Conservation (phyloP, 1,284 basidiomycete species). For the Cryptococcus amylolentus region DNA sequence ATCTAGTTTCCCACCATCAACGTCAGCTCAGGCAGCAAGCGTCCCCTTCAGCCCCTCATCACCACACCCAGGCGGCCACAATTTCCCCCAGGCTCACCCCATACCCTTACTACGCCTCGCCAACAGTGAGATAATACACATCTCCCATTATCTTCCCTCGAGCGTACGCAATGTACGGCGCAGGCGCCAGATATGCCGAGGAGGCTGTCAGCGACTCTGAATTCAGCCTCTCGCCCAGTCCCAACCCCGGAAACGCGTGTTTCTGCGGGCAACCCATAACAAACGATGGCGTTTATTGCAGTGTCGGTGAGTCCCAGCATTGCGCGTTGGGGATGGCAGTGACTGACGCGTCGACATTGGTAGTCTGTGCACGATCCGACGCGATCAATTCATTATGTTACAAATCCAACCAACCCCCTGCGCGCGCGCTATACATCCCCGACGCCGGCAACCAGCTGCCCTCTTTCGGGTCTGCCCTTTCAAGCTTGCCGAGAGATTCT, state of each 20-base stretch:
- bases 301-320: slow-evolving; percentile 33
- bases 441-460: slow-evolving; percentile 12
- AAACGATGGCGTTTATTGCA: slow-evolving; percentile 44
- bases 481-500: slow-evolving; percentile 20
- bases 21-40: slow-evolving; percentile 72
- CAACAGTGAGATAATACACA: slow-evolving; percentile 3
- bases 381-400: slow-evolving; percentile 48
- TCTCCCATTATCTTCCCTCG: slow-evolving; percentile 24
- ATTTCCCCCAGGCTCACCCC: not conserved
- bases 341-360: not conserved
- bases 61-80: not conserved
- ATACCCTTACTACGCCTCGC: not conserved
- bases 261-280: slow-evolving; percentile 37
- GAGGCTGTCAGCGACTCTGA: slow-evolving; percentile 27
- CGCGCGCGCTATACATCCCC: slow-evolving; percentile 8
- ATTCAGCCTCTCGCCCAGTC: slow-evolving; percentile 16
- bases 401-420: slow-evolving; percentile 19
- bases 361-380: slow-evolving; percentile 46
- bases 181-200: slow-evolving; percentile 1
- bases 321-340: not conserved
- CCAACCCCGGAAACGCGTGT: slow-evolving; percentile 20
- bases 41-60: slow-evolving; percentile 77
- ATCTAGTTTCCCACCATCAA: slow-evolving; percentile 49
- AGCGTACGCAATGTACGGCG: not conserved
- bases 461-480: slow-evolving; percentile 16